Percentiles rank a stretch among this genome's conserved stretches.
phyloP scores from a whole-genome alignment of 2,329 filamentous ascomycete genomes.

The Trichoderma guizhouense region DNA sequence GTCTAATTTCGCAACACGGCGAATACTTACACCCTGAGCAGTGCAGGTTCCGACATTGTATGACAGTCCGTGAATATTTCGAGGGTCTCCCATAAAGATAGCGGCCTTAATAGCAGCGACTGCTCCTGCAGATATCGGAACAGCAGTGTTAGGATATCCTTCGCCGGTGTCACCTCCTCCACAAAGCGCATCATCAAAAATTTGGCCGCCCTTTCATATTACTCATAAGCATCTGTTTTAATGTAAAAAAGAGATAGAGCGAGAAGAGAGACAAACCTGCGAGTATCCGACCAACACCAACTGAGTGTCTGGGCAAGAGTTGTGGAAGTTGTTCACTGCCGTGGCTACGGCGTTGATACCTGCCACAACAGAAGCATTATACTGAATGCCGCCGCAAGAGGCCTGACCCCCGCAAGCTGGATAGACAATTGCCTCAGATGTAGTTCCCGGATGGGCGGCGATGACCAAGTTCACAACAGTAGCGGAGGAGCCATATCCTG shows the following conservation, averaged over 20 bases:
- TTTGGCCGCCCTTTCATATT: conserved; percentile 49
- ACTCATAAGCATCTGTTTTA: not conserved
- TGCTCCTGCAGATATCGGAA: conserved; percentile 44
- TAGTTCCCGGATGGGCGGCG: conserved; percentile 47
- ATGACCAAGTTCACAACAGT: conserved; percentile 50
- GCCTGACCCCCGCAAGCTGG: conserved; percentile 62
- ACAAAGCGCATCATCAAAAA: conserved; percentile 61
- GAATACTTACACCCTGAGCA: conserved; percentile 49
- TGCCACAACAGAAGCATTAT: conserved; percentile 47
- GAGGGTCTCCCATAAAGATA: conserved; percentile 64
- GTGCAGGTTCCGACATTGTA: conserved; percentile 49
- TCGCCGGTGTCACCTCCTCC: conserved; percentile 51
- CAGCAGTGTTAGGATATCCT: conserved; percentile 42
- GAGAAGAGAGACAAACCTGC: conserved; percentile 41
- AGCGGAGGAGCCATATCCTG: conserved; percentile 50
- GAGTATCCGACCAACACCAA: conserved; percentile 62
- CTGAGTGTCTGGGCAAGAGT: conserved; percentile 53
- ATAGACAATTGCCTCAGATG: conserved; percentile 53
- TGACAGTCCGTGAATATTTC: conserved; percentile 50
- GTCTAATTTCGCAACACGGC: too few species aligned
- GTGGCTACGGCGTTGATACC: conserved; percentile 12
- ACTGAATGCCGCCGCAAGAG: conserved; percentile 56
- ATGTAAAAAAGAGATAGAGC: not conserved
- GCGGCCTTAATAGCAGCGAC: conserved; percentile 57
- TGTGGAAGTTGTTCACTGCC: conserved; percentile 55